Conservation (phyloP, 2,329 filamentous ascomycete species). For the Diaporthe aspalathi region DNA sequence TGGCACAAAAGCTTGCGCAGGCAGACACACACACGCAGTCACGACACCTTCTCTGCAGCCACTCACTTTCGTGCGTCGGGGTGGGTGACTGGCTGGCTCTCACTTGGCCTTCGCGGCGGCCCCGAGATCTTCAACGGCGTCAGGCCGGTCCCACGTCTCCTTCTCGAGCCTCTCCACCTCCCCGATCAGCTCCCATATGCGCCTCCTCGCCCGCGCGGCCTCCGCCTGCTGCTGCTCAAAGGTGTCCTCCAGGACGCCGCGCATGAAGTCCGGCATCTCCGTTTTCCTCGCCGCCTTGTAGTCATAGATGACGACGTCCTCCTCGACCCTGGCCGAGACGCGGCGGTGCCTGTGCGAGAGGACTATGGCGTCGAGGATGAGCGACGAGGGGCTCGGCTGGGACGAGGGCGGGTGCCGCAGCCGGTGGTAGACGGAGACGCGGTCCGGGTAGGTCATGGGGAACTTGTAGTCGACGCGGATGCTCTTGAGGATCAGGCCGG, state of each 20-base stretch:
- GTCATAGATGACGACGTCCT: slow-evolving; percentile 86
- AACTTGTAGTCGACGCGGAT: slow-evolving; percentile 88
- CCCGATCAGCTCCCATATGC: slow-evolving; percentile 67
- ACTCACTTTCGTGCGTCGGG: neutral
- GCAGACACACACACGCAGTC: neutral
- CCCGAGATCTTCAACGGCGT: slow-evolving; percentile 78
- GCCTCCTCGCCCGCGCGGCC: slow-evolving; percentile 61
- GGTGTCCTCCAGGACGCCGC: slow-evolving; percentile 50
- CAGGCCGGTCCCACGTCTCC: slow-evolving; percentile 77
- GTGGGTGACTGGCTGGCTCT: neutral
- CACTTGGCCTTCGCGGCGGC: slow-evolving; percentile 45
- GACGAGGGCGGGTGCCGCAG: slow-evolving; percentile 65
- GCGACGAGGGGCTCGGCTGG: slow-evolving; percentile 58
- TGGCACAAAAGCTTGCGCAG: neutral
- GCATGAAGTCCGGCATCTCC: slow-evolving; percentile 55
- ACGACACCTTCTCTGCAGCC: neutral
- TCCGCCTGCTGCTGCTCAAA: slow-evolving; percentile 66
- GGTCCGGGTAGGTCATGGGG: slow-evolving; percentile 85
- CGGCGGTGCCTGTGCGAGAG: slow-evolving; percentile 81
- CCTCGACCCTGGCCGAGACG: slow-evolving; percentile 77
- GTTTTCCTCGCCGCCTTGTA: slow-evolving; percentile 53
- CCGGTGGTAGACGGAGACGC: slow-evolving; percentile 86
- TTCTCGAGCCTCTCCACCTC: slow-evolving; percentile 73
- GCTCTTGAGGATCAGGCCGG: slow-evolving; percentile 82
- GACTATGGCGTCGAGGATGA: slow-evolving; percentile 72